A percentile compares a stretch with the other conserved stretches of the same genome.
These are phyloP conservation scores for Chenopodium berlandieri DNA, from an alignment of 148 eudicot genomes.

Conservation along the genomic window DNA sequence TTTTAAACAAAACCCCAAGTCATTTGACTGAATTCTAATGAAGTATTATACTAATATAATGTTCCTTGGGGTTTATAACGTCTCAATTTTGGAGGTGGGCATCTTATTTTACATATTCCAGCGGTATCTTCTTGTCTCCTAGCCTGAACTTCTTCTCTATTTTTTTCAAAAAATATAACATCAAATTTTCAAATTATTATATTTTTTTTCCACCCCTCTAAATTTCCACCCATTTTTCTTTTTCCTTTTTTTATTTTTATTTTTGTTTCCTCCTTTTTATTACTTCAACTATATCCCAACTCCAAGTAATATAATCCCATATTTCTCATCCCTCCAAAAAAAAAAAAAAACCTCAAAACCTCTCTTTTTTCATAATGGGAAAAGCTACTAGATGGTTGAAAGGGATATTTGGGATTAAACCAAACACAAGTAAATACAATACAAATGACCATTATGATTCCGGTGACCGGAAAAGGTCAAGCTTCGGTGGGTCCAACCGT, in stretches of 20 bases:
- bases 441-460: constrained; percentile 6
- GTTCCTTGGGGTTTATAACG: constrained; percentile 31
- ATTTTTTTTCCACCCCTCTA: not conserved
- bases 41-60: not conserved
- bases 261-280: not conserved
- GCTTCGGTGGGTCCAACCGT: constrained; percentile 17
- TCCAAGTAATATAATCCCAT: not conserved
- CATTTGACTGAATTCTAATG: not conserved
- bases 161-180: no score
- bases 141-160: not conserved
- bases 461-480: constrained; percentile 30
- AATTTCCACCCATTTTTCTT: not conserved
- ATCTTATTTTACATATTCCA: constrained; percentile 21
- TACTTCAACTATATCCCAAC: not conserved
- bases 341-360: not conserved
- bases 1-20: not conserved
- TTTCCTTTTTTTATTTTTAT: no score
- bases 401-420: constrained; percentile 54
- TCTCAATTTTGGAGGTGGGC: constrained; percentile 22
- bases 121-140: constrained; percentile 31
- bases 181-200: constrained; percentile 16
- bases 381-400: constrained; percentile 63
- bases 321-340: not conserved
- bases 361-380: constrained; percentile 43
- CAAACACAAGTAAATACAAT: not conserved